Evolutionary conservation across 148 eudicot genomes (phyloP).

Genomic region (Beta vulgaris): DNA sequence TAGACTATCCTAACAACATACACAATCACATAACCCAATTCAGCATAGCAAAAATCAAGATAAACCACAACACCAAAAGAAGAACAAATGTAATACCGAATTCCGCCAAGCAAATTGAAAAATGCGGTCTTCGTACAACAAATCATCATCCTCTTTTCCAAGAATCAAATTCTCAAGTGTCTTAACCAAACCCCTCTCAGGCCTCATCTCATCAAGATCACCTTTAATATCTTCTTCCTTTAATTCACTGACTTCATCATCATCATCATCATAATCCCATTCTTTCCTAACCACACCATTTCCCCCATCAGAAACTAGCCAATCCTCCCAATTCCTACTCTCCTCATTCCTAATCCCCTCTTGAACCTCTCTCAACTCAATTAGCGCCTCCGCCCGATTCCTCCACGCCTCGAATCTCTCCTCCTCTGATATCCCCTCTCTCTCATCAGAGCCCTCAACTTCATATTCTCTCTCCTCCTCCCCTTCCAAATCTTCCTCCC

Average conservation of each 20-base stretch:
- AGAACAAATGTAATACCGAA: conserved; percentile 53
- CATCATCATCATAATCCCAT: conserved; percentile 30
- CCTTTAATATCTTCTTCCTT: conserved; percentile 41
- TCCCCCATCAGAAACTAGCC: conserved; percentile 55
- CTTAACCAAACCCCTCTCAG: conserved; percentile 71
- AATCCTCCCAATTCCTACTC: conserved; percentile 90
- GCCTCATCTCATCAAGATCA: conserved; percentile 54
- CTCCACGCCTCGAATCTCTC: conserved; percentile 95
- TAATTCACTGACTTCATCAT: conserved; percentile 19
- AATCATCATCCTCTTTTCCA: conserved; percentile 58
- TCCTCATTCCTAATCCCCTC: conserved; percentile 79
- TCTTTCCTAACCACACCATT: conserved; percentile 33
- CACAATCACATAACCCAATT: neutral
- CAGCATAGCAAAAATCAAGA: neutral
- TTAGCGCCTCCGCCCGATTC: conserved; percentile 88
- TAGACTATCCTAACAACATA: conserved; percentile 1
- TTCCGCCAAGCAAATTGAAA: conserved; percentile 80
- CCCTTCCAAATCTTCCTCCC: conserved; percentile 66
- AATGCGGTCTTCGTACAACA: conserved; percentile 89
- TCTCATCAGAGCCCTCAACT: conserved; percentile 8
- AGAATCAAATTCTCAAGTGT: conserved; percentile 58
- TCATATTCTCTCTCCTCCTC: conserved; percentile 31
- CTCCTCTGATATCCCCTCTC: conserved; percentile 46
- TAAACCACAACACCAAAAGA: neutral
- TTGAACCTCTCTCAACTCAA: conserved; percentile 86